Base-by-base conservation (phyloP, 257 asterid genomes). In the Craterostigma plantagineum region DNA sequence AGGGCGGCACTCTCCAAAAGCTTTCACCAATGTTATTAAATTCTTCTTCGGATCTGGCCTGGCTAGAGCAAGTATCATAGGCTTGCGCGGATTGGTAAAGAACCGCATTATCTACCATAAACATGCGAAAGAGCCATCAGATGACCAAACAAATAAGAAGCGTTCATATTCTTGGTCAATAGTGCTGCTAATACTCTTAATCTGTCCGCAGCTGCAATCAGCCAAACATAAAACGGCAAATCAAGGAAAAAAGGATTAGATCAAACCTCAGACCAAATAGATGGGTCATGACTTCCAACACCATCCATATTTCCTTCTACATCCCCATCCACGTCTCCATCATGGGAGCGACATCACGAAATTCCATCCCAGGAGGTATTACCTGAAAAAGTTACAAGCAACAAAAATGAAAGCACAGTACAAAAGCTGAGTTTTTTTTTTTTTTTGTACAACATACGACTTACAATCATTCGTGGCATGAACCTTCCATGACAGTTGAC, bases 11-110 rank as follows among this genome's bases (percentile, higher is more conserved):
- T 77, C 93, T 53, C 93, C 93, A 56, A 81, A 81, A 64, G 93
- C 93, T 63, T 81, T 81, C 35, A 81, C 93, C 46, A 81, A 49
- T 61, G 77, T 81, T 54, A 70, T 73, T 43, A 81, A 53, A 60
- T 81, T 81, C 73, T 81, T 81, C 65, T 81, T 81, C 10, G 91
- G 93, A 67, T 81, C 93, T 27, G 93, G 91, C 66, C 93, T 77
- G 43, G 93, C 91, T 55, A 81, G 91, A 42, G 91, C 93, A 40
- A 81, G 93, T 64, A 81, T 77, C 71, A 77, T 73, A 60, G 93
- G 93, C 70, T 81, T 81, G 59, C 62, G 79, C 3, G 93, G 82
- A 69, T 81, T 81, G 60, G 76, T 67, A 47, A 81, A 71, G 77
- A 81, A 81, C 37, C 91, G 86, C 86, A 73, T 71, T 55, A 80